Conservation (phyloP, 2,329 filamentous ascomycete genomes). For the Pyrenophora graminea region DNA sequence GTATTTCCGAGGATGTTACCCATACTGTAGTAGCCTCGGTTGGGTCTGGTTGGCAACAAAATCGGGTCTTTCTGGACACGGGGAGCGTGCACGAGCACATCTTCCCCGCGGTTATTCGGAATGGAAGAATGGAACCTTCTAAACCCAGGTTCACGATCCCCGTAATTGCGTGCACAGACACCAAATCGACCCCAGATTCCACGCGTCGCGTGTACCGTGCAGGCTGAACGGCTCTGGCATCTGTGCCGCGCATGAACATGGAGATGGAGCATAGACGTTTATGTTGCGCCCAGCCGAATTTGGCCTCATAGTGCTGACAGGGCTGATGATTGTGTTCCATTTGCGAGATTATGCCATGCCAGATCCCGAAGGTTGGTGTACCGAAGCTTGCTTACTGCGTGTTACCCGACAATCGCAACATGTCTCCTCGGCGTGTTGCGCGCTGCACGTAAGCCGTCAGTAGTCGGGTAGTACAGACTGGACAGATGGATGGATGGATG, state of each 20-base stretch:
- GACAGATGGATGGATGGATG: background rate
- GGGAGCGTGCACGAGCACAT: background rate
- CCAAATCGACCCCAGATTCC: slow-evolving; percentile 19
- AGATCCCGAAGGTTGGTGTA: too few relatives aligned
- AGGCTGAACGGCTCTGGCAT: slow-evolving; percentile 11
- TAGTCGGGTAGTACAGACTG: slow-evolving; percentile 7
- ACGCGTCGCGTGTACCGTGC: slow-evolving; percentile 12
- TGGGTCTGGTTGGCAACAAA: background rate
- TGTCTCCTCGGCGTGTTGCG: slow-evolving; percentile 36
- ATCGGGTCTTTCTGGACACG: background rate
- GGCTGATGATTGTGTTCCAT: slow-evolving; percentile 7
- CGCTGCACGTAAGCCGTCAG: slow-evolving; percentile 18
- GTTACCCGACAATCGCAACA: slow-evolving; percentile 26
- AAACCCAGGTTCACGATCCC: slow-evolving; percentile 4
- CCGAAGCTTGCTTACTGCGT: slow-evolving; percentile 39
- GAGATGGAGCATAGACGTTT: slow-evolving; percentile 5
- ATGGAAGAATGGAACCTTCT: slow-evolving; percentile 7
- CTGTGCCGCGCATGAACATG: slow-evolving; percentile 9
- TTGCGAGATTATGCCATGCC: background rate
- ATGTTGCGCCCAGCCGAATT: slow-evolving; percentile 4
- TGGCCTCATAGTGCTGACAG: slow-evolving; percentile 12
- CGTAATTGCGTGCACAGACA: slow-evolving; percentile 17
- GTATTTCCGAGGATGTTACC: too few relatives aligned
- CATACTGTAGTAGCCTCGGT: background rate
- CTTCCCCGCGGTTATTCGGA: slow-evolving; percentile 1